Evolutionary conservation across 805 yeast genomes (phyloP), one percentile per base, ranked within the genome.

Genomic region (Maudiozyma barnettii): DNA sequence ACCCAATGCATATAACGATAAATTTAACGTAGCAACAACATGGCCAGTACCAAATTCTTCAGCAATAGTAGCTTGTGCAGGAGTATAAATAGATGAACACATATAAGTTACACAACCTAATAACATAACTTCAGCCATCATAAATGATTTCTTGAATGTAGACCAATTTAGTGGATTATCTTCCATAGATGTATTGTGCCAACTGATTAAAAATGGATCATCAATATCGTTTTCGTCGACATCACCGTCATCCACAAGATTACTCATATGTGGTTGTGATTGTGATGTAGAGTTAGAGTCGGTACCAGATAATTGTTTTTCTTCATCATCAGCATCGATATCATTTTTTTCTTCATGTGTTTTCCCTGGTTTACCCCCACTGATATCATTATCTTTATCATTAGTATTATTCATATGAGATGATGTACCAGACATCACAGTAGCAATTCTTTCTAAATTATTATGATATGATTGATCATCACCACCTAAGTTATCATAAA

Each of bases 121-220:
- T n/a, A 76, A 50, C 51, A 75, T 65, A 12, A 77, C 65, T 51
- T 71, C 67, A 1, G 58, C 7, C 4, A 72, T 58, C 37, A 75
- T 65, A 26, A 74, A 43, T 2, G 59, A 33, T 55, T 75, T 77
- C 44, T 70, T 66, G 31, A 49, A 42, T 0, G 57, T 23, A 0
- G 79, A 67, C 86, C 86, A 81, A 56, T 77, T 78, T 19, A 63
- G 56, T 0, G 87, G 86, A 52, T 75, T 63, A 48, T 74, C 79
- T 1, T 79, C 75, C 55, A 78, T 84, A 45, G 72, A 72, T 1
- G 54, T 50, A 9, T 59, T 62, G 18, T 53, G 45, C 57, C 57
- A 61, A 9, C 49, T 56, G 1, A 62, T 60, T 20, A 60, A 41
- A 41, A 54, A 59, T 12, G 62, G 63, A 38, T 68, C 73, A 16